phyloP scores from a whole-genome alignment of 2,329 filamentous ascomycete species.

The Paradendryphiella salina region DNA sequence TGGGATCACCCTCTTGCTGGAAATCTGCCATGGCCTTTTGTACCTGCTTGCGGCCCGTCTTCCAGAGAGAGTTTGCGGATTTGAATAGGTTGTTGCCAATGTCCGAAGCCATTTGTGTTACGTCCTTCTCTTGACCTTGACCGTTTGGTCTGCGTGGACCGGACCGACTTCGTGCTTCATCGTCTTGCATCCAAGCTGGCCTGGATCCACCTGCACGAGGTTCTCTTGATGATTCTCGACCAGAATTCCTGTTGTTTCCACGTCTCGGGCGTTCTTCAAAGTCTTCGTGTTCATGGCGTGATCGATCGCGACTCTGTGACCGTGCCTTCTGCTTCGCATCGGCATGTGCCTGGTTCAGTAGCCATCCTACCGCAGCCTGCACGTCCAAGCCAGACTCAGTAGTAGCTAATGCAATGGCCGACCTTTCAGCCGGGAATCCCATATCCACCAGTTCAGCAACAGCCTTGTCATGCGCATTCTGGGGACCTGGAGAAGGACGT shows the following conservation, averaged over 20 bases:
- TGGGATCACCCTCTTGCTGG: slow-evolving; percentile 70
- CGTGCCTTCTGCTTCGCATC: slow-evolving; percentile 73
- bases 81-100: slow-evolving; percentile 86
- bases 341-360: slow-evolving; percentile 87
- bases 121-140: slow-evolving; percentile 66
- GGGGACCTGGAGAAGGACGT: slow-evolving; percentile 29
- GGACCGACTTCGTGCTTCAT: slow-evolving; percentile 56
- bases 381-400: slow-evolving; percentile 80
- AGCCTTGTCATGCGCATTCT: slow-evolving; percentile 70
- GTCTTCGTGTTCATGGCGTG: slow-evolving; percentile 33
- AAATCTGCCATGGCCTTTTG: slow-evolving; percentile 92
- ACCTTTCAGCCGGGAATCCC: slow-evolving; percentile 85
- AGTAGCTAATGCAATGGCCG: slow-evolving; percentile 76
- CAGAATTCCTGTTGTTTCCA: slow-evolving; percentile 26
- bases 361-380: slow-evolving; percentile 83
- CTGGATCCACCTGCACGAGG: slow-evolving; percentile 42
- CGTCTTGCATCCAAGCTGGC: slow-evolving; percentile 67
- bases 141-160: slow-evolving; percentile 56
- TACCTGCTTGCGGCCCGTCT: slow-evolving; percentile 87
- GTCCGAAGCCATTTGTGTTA: slow-evolving; percentile 78
- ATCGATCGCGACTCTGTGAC: slow-evolving; percentile 35
- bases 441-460: slow-evolving; percentile 91
- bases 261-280: slow-evolving; percentile 31
- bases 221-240: slow-evolving; percentile 44
- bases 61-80: slow-evolving; percentile 94